Percentiles rank a stretch among this genome's conserved stretches.
phyloP scores from a whole-genome alignment of 163 green algal species.

The Scenedesmus sp. region DNA sequence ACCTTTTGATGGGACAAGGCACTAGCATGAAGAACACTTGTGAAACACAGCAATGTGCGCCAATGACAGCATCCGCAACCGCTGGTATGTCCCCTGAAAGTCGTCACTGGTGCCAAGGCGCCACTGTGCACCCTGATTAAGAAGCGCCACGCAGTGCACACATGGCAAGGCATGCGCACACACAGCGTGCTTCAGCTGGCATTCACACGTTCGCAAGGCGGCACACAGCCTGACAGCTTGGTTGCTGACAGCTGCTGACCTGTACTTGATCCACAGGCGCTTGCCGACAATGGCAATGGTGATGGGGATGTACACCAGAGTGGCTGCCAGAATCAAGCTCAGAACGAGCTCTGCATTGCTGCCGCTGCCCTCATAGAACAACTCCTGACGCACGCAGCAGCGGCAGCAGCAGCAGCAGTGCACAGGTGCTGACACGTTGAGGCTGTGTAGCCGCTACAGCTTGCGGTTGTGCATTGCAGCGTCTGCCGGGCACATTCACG shows the following conservation, averaged over 20 bases:
- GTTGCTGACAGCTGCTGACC: slow-evolving; percentile 59
- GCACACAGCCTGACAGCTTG: too few relatives aligned
- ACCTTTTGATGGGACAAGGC: too few relatives aligned
- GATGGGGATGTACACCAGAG: slow-evolving; percentile 72
- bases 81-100: too few relatives aligned
- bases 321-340: slow-evolving; percentile 64
- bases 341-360: slow-evolving; percentile 70
- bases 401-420: background rate
- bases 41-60: background rate
- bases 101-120: too few relatives aligned
- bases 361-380: slow-evolving; percentile 66
- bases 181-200: background rate
- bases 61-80: background rate
- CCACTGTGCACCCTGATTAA: too few relatives aligned
- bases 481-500: too few relatives aligned
- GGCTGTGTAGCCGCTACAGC: too few relatives aligned
- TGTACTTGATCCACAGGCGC: slow-evolving; percentile 74
- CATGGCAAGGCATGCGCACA: background rate
- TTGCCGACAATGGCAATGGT: slow-evolving; percentile 69
- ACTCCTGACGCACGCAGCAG: background rate
- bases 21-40: background rate
- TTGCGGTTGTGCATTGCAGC: too few relatives aligned
- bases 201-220: background rate
- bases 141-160: too few relatives aligned
- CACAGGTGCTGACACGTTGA: background rate